Evolutionary conservation across 257 asterid genomes (phyloP).

Genomic region (Scutellaria barbata): DNA sequence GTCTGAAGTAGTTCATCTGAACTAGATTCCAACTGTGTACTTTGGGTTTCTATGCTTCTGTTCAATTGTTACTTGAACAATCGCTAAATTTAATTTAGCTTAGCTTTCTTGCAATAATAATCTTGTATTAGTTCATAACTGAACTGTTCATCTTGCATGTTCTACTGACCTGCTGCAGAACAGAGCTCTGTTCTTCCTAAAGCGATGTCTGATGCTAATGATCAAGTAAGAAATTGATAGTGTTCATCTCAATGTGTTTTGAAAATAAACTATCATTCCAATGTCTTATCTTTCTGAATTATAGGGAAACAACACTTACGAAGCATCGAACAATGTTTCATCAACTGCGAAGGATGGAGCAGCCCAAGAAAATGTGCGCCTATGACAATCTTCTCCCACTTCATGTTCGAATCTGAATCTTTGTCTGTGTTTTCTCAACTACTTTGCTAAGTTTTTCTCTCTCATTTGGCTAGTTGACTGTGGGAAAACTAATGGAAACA

Average conservation of each 20-base stretch:
- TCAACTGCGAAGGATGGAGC: conserved; percentile 44
- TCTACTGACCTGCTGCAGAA: conserved; percentile 56
- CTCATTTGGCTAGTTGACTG: conserved; percentile 59
- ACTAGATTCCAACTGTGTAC: conserved; percentile 10
- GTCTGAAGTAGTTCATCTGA: not conserved
- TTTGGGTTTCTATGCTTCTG: conserved; percentile 4
- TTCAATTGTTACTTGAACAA: not conserved
- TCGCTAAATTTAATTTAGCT: not conserved
- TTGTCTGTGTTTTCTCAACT: conserved; percentile 13
- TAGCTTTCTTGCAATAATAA: conserved; percentile 13
- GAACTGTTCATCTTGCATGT: conserved; percentile 30
- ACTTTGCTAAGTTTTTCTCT: conserved; percentile 36
- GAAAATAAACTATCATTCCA: conserved; percentile 11
- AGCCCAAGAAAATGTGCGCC: conserved; percentile 55
- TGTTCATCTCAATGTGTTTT: conserved; percentile 26
- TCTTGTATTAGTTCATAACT: conserved; percentile 2
- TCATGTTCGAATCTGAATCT: conserved; percentile 8
- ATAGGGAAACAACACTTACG: conserved; percentile 51
- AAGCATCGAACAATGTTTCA: conserved; percentile 42
- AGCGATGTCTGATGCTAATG: conserved; percentile 44
- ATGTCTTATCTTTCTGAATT: conserved; percentile 35
- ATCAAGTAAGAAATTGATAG: conserved; percentile 46
- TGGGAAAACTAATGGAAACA: conserved; percentile 65
- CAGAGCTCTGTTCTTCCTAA: conserved; percentile 43
- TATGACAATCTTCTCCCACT: conserved; percentile 18